Evolutionary conservation across 2,329 filamentous ascomycete genomes (phyloP), one percentile per base, ranked within the genome.

Genomic region (Botrytis squamosa): DNA sequence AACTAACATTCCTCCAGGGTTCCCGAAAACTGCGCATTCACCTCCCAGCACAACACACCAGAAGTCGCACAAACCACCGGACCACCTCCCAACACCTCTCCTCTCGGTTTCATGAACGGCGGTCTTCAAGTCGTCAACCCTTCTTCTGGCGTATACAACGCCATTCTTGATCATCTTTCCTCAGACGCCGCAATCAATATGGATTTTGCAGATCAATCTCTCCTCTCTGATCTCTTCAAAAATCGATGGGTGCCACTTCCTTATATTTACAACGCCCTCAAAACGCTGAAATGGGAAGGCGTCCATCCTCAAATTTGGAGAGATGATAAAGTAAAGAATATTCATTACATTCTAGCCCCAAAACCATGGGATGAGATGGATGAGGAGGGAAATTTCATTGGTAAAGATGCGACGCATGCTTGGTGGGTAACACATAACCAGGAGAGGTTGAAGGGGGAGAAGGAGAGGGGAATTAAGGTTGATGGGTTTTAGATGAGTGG

Each of bases 261-360:
- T 1, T 90, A 90, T 77, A 82, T 86, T 22, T 90, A 90, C 80
- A 91, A 91, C 76, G 89, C 88, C 16, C 84, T 91, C 75, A 90
- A 90, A 85, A 90, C 89, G 25, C 75, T 90, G 83, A 82, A 87
- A 25, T 85, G 85, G 83, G 77, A 83, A 25, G 84, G 83, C 20
- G 87, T 89, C 44, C 89, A 91, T 78, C 80, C 82, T 42, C 78
- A 82, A 73, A 87, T 91, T 73, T 91, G 89, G 89, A 81, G 83
- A 18, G 88, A 91, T 77, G 86, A 86, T 29, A 79, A 82, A 59
- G 87, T 90, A 68, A 89, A 88, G 83, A 89, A 89, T 77, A 80
- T 91, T 9, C 89, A 91, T 78, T 90, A 88, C 75, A 89, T 91
- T 64, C 80, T 90, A 36, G 85, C 84, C 55, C 88, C 88, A 0